A percentile compares a stretch with the other conserved stretches of the same genome.
phyloP scores from a whole-genome alignment of 805 yeast species.

The Saturnispora bothae region DNA sequence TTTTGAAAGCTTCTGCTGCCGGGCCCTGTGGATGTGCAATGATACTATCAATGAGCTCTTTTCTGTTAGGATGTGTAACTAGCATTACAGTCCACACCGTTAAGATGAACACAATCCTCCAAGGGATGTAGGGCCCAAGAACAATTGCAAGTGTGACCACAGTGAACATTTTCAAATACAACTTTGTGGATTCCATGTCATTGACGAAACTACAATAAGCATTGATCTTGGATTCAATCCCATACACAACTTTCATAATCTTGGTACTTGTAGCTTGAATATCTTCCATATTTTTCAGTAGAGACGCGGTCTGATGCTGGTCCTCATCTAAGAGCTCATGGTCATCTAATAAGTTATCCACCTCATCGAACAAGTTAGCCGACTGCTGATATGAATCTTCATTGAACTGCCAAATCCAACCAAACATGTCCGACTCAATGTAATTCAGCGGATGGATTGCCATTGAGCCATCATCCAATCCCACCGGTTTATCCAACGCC shows the following conservation, averaged over 20 bases:
- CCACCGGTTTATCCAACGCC: conserved; percentile 20
- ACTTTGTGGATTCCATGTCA: conserved; percentile 52
- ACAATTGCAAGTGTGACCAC: conserved; percentile 32
- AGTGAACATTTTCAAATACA: conserved; percentile 37
- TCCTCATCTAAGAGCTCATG: conserved; percentile 22
- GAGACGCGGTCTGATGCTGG: conserved; percentile 14
- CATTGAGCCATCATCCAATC: conserved; percentile 5
- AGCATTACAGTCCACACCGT: conserved; percentile 47
- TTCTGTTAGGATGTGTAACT: conserved; percentile 48
- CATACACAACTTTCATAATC: conserved; percentile 38
- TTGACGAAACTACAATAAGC: conserved; percentile 64
- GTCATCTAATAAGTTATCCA: conserved; percentile 7
- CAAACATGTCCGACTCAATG: conserved; percentile 13
- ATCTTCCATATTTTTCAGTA: conserved; percentile 58
- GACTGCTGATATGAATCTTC: conserved; percentile 10
- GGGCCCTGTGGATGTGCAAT: not conserved
- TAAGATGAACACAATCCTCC: conserved; percentile 48
- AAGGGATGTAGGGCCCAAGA: conserved; percentile 46
- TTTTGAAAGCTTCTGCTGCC: too few relatives aligned
- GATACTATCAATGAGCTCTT: conserved; percentile 10
- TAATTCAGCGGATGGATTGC: conserved; percentile 6
- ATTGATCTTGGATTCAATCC: conserved; percentile 42
- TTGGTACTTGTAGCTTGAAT: conserved; percentile 56
- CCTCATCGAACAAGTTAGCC: conserved; percentile 4
- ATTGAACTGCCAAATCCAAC: conserved; percentile 6